Evolutionary conservation across 1,139 yeast genomes (phyloP).

Genomic region (Blastobotrys elegans): DNA sequence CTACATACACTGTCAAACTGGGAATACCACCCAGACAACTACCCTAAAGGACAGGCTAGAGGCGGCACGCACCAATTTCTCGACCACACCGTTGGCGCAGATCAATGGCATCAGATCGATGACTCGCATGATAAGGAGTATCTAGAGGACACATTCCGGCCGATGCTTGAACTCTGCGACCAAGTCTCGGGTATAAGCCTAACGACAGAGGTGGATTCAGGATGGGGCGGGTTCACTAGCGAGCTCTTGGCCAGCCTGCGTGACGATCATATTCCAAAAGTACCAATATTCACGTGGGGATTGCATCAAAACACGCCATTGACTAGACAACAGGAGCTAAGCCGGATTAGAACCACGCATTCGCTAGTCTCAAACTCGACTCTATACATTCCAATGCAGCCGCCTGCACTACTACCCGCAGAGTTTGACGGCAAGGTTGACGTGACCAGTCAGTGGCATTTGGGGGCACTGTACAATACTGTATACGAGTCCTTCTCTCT

Average conservation of each 20-base stretch:
- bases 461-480: constrained; percentile 26
- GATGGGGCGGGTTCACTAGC: constrained; percentile 79
- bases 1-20: constrained; percentile 52
- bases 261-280: constrained; percentile 71
- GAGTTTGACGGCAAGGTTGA: constrained; percentile 14
- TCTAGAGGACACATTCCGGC: constrained; percentile 55
- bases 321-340: constrained; percentile 27
- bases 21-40: constrained; percentile 42
- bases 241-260: constrained; percentile 48
- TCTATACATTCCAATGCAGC: constrained; percentile 46
- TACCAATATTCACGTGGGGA: constrained; percentile 55
- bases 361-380: constrained; percentile 46
- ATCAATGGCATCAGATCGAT: constrained; percentile 41
- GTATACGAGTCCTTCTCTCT: constrained; percentile 31
- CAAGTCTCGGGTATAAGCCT: constrained; percentile 63
- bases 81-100: constrained; percentile 44
- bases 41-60: constrained; percentile 39
- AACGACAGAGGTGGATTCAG: constrained; percentile 62
- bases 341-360: constrained; percentile 46
- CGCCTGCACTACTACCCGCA: constrained; percentile 15
- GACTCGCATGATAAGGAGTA: constrained; percentile 41
- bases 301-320: constrained; percentile 32
- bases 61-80: constrained; percentile 38
- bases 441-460: constrained; percentile 27
- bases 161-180: constrained; percentile 73